A percentile compares a stretch with the other conserved stretches of the same genome.
These are phyloP conservation scores for Actinomortierella wolfii DNA, from an alignment of 371 early-diverging fungal genomes.

Conservation along the genomic window DNA sequence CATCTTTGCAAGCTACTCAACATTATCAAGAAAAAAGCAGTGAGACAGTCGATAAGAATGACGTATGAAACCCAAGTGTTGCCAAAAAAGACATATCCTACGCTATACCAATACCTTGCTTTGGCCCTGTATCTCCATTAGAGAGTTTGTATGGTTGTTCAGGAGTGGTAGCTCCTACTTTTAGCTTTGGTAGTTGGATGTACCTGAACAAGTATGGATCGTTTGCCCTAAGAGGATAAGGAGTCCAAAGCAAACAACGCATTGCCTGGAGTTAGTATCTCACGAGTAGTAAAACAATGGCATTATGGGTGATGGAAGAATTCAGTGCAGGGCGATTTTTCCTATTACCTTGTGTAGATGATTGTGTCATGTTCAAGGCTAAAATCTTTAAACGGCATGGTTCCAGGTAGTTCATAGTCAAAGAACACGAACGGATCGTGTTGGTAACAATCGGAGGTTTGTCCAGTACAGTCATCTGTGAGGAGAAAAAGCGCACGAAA, in stretches of 20 bases:
- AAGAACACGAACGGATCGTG: slow-evolving; percentile 28
- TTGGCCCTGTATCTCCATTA: slow-evolving; percentile 17
- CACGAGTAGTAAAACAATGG: background rate
- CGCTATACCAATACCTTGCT: background rate
- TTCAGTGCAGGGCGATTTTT: background rate
- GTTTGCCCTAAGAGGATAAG: slow-evolving; percentile 7
- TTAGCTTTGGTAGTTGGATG: slow-evolving; percentile 19
- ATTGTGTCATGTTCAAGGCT: slow-evolving; percentile 34
- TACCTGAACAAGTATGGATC: slow-evolving; percentile 23
- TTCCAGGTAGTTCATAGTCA: slow-evolving; percentile 40
- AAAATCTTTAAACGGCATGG: slow-evolving; percentile 36
- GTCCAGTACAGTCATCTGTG: too few species aligned
- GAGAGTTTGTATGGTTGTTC: slow-evolving; percentile 17
- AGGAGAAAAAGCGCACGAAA: too few species aligned
- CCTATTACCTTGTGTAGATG: slow-evolving; percentile 28
- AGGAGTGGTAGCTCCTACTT: slow-evolving; percentile 18
- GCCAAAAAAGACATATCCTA: too few species aligned
- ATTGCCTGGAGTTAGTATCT: background rate
- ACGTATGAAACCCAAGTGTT: background rate
- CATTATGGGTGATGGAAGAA: background rate
- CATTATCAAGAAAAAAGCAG: background rate
- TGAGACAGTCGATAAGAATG: background rate
- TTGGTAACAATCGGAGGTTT: too few species aligned
- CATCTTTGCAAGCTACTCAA: slow-evolving; percentile 14
- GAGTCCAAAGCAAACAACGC: background rate